phyloP scores from a whole-genome alignment of 73 alveolate genomes.

The Tetrahymena thermophila region DNA sequence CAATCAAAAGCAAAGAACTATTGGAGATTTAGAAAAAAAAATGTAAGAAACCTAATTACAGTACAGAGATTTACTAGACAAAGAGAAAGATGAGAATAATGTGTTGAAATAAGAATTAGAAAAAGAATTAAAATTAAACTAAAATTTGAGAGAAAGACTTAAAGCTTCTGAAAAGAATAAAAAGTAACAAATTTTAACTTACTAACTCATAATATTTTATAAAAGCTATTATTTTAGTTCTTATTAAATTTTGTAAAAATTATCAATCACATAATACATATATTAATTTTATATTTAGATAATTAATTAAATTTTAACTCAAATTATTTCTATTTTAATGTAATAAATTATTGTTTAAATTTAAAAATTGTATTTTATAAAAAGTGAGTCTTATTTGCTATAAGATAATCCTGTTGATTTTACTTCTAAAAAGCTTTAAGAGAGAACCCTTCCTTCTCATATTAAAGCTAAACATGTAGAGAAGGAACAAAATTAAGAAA shows the following conservation, averaged over 20 bases:
- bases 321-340: too few relatives aligned
- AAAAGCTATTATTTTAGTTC: too few relatives aligned
- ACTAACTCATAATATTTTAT: too few relatives aligned
- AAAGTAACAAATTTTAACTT: neutral
- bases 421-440: neutral
- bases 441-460: neutral
- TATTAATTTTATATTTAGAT: too few relatives aligned
- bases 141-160: neutral
- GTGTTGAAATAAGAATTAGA: neutral
- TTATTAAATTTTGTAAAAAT: too few relatives aligned
- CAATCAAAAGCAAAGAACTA: neutral
- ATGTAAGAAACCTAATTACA: neutral
- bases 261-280: too few relatives aligned
- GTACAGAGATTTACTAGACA: neutral
- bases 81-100: neutral
- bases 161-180: neutral
- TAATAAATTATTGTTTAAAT: neutral
- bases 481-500: neutral
- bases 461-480: neutral
- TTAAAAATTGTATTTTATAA: neutral
- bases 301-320: too few relatives aligned
- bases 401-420: neutral
- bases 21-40: neutral
- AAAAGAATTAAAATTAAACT: neutral
- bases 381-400: neutral